phyloP scores from a whole-genome alignment of 768 basidiomycete species.

The Calocybe cyanea region DNA sequence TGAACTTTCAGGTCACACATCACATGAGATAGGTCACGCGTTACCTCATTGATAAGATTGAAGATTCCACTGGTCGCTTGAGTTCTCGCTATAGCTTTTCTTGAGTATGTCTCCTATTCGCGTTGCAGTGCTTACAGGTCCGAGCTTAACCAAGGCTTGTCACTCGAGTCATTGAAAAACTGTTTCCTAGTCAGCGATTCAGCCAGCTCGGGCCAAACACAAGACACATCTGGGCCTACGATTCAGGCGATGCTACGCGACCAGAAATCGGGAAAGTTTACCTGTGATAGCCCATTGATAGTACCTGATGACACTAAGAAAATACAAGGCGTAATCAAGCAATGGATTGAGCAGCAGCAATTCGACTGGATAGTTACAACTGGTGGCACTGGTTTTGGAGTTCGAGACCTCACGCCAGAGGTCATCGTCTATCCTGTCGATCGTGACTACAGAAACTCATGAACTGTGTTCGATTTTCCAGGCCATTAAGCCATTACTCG shows the following conservation, averaged over 20 bases:
- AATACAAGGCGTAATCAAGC: slow-evolving; percentile 47
- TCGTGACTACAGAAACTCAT: not conserved
- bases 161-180: slow-evolving; percentile 3
- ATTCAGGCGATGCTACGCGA: slow-evolving; percentile 47
- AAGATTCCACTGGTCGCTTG: too few relatives aligned
- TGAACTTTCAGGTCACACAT: too few relatives aligned
- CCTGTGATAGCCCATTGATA: slow-evolving; percentile 36
- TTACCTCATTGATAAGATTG: not conserved
- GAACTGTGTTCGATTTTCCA: slow-evolving; percentile 18
- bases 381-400: slow-evolving; percentile 86
- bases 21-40: slow-evolving; percentile 8
- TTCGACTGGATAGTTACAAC: slow-evolving; percentile 79
- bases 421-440: slow-evolving; percentile 31
- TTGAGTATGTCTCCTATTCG: slow-evolving; percentile 19
- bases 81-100: not conserved
- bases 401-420: slow-evolving; percentile 81
- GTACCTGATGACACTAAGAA: slow-evolving; percentile 62
- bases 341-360: slow-evolving; percentile 39
- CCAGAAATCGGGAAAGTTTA: slow-evolving; percentile 24
- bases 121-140: slow-evolving; percentile 29
- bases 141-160: slow-evolving; percentile 9
- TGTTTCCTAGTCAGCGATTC: slow-evolving; percentile 64
- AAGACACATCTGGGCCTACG: slow-evolving; percentile 65
- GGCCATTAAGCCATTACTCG: slow-evolving; percentile 62
- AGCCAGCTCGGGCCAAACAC: slow-evolving; percentile 40